Base-by-base conservation (phyloP, 108 stramenopile genomes). In the Epithemia pelagica region DNA sequence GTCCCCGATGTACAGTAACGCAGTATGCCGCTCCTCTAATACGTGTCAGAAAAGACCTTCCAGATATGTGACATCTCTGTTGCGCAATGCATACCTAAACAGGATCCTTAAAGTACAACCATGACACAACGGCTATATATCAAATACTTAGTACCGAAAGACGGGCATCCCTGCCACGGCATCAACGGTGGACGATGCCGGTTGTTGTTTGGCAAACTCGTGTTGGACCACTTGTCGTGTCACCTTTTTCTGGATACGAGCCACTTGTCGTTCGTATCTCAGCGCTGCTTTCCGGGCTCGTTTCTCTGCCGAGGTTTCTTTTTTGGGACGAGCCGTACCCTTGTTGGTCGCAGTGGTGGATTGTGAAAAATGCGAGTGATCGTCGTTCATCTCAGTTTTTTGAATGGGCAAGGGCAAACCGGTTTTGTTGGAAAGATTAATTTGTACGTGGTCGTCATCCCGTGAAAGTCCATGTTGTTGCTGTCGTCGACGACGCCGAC, bases 161-260 rank as follows among this genome's bases (percentile, higher is more conserved):
- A 95, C 94, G 24, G 78, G 74, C 58, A 74, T 78, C 18, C 94
- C 90, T 54, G 82, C 87, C 27, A 91, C 78, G 59, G 86, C 86
- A 67, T 92, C 86, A 19, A 74, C 79, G 0, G 62, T 79, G 27
- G 73, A 70, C 15, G 37, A 5, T 5, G 37, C 37, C 37, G 15
- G 5, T 5, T 46, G 37, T 61, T 86, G 70, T 68, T 83, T 90
- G 24, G 64, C 54, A 61, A 92, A 90, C 65, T 95, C 94, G 21
- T 95, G 88, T 28, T 66, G 68, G 74, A 95, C 89, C 0, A 87
- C 88, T 61, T 92, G 86, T 62, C 82, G 86, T 79, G 88, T 89
- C 70, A 86, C 88, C 64, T 94, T 94, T 90, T 97, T 97, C 65
- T 95, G 89, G 66, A 90, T 92, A 7, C 96, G 78, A 32, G 88